These are phyloP conservation scores for Licmophora abbreviata DNA, from an alignment of 108 stramenopile species.

Conservation along the genomic window DNA sequence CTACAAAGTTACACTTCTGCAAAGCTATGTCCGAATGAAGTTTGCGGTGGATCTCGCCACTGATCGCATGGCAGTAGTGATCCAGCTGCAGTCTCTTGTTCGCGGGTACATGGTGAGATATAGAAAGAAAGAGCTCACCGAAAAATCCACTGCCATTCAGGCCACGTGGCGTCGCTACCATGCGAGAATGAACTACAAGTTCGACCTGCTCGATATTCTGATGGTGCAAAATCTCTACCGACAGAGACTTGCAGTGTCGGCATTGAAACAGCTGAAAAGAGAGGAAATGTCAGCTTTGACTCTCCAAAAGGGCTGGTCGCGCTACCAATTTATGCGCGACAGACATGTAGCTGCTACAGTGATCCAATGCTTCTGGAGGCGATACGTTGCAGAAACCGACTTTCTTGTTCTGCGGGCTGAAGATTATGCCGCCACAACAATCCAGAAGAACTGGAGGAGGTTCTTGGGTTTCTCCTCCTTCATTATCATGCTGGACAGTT, in stretches of 20 bases:
- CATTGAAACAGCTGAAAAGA: conserved; percentile 1
- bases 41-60: conserved; percentile 38
- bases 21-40: conserved; percentile 44
- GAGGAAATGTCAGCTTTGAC: conserved; percentile 14
- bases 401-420: conserved; percentile 38
- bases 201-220: conserved; percentile 50
- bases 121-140: conserved; percentile 7
- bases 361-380: conserved; percentile 20
- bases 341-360: conserved; percentile 18
- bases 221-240: conserved; percentile 46
- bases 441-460: conserved; percentile 15
- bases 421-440: conserved; percentile 11
- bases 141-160: conserved; percentile 41
- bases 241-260: conserved; percentile 15
- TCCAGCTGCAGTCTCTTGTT: conserved; percentile 39
- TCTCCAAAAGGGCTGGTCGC: conserved; percentile 31
- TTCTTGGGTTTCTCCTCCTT: conserved; percentile 12
- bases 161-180: conserved; percentile 37
- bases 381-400: conserved; percentile 14
- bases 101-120: conserved; percentile 32
- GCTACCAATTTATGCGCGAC: conserved; percentile 22
- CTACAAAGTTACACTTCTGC: conserved; percentile 44
- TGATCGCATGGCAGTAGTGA: conserved; percentile 26
- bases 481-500: conserved; percentile 14
- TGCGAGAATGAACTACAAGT: conserved; percentile 36